These are phyloP conservation scores for Leptodermis oblonga DNA, from an alignment of 257 asterid species.

Conservation along the genomic window DNA sequence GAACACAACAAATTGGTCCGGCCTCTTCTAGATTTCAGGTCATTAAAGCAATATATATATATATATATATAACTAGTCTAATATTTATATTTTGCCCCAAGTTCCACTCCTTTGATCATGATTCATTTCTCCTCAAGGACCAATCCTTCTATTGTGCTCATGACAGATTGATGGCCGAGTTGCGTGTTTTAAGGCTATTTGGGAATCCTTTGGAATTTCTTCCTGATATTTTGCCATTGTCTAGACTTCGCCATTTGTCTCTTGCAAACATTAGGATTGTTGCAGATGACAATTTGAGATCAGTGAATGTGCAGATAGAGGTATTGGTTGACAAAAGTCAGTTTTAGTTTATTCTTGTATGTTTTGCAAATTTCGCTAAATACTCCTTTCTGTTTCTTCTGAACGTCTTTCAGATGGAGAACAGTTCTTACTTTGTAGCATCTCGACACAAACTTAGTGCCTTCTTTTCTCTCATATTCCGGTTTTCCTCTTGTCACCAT, in stretches of 20 bases:
- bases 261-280: conserved; percentile 94
- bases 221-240: conserved; percentile 89
- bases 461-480: conserved; percentile 96
- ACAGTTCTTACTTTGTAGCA: conserved; percentile 88
- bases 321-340: conserved; percentile 37
- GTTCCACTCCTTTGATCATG: conserved; percentile 8
- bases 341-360: conserved; percentile 8
- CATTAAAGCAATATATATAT: conserved; percentile 29
- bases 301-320: conserved; percentile 95
- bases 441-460: conserved; percentile 97
- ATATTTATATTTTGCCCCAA: conserved; percentile 6
- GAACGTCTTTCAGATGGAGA: conserved; percentile 71
- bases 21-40: conserved; percentile 99
- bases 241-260: conserved; percentile 88
- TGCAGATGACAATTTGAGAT: conserved; percentile 83
- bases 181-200: conserved; percentile 84
- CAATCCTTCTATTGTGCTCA: conserved; percentile 44
- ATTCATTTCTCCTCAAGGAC: conserved; percentile 24
- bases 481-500: conserved; percentile 99
- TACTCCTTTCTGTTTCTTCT: conserved; percentile 24
- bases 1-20: conserved; percentile 99
- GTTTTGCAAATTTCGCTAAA: conserved; percentile 5
- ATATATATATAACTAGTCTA: conserved; percentile 20
- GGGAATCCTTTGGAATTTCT: conserved; percentile 98
- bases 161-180: conserved; percentile 86